Percentiles rank a stretch among this genome's conserved stretches.
Evolutionary conservation across 2,329 filamentous ascomycete genomes (phyloP).

Genomic region (Cercospora sojina): DNA sequence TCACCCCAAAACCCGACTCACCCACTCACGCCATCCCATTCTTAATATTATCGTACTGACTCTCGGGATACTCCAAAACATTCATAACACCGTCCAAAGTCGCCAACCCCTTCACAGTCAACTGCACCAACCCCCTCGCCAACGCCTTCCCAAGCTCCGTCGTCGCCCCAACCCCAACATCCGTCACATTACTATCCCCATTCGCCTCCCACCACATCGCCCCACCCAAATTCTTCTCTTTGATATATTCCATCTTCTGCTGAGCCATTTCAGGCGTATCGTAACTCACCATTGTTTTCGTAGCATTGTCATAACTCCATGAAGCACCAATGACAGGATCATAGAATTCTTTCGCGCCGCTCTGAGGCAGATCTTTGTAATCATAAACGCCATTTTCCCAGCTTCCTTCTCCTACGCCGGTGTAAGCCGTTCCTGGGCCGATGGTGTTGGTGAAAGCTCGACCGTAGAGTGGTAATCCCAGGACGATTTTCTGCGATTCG

Average conservation of each 20-base stretch:
- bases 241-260: conserved; percentile 71
- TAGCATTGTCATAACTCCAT: conserved; percentile 69
- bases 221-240: conserved; percentile 68
- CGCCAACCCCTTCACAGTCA: conserved; percentile 41
- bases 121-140: conserved; percentile 51
- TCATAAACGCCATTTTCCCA: conserved; percentile 88
- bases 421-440: conserved; percentile 67
- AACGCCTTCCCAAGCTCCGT: neutral
- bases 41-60: conserved; percentile 55
- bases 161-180: conserved; percentile 46
- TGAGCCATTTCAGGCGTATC: conserved; percentile 65
- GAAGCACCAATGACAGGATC: conserved; percentile 68
- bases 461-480: conserved; percentile 91
- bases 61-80: conserved; percentile 52
- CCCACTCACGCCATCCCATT: conserved; percentile 38
- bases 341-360: conserved; percentile 62
- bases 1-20: neutral
- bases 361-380: conserved; percentile 74
- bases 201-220: conserved; percentile 97
- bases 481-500: conserved; percentile 67
- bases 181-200: conserved; percentile 55
- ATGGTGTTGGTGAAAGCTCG: conserved; percentile 77
- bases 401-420: conserved; percentile 71
- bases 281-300: conserved; percentile 72
- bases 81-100: conserved; percentile 52